Conservation (phyloP, 306 rosid genomes). For the Rubus parviflorus region DNA sequence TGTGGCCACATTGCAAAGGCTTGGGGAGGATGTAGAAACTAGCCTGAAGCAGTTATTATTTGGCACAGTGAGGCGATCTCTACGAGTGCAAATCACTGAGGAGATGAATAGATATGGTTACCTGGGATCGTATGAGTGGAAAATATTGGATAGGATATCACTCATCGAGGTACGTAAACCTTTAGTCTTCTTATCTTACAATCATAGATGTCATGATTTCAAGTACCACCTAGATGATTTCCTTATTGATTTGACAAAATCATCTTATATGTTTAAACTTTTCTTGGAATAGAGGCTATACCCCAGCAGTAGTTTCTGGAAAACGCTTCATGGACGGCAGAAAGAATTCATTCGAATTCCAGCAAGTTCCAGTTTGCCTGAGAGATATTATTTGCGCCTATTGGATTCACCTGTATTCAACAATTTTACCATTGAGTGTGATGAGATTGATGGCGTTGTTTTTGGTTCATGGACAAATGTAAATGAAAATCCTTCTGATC, state of each 20-base stretch:
- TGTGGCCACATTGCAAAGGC: conserved; percentile 83
- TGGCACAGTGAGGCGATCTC: conserved; percentile 86
- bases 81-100: conserved; percentile 69
- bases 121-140: conserved; percentile 85
- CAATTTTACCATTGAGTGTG: conserved; percentile 63
- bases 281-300: conserved; percentile 74
- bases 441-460: conserved; percentile 90
- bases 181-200: conserved; percentile 32
- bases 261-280: conserved; percentile 33
- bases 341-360: conserved; percentile 45
- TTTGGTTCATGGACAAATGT: conserved; percentile 70
- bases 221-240: conserved; percentile 19
- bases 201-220: conserved; percentile 25
- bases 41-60: conserved; percentile 82
- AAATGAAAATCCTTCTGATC: conserved; percentile 48
- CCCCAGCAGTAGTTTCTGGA: conserved; percentile 94
- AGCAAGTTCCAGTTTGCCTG: conserved; percentile 48
- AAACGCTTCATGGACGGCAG: conserved; percentile 59
- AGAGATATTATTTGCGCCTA: conserved; percentile 49
- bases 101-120: conserved; percentile 83
- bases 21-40: conserved; percentile 88
- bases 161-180: conserved; percentile 67
- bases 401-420: conserved; percentile 51
- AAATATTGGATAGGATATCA: conserved; percentile 73
- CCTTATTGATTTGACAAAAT: conserved; percentile 37